These are phyloP conservation scores for Aureobasidium sp. DNA, from an alignment of 2,329 filamentous ascomycete species.

Conservation along the genomic window DNA sequence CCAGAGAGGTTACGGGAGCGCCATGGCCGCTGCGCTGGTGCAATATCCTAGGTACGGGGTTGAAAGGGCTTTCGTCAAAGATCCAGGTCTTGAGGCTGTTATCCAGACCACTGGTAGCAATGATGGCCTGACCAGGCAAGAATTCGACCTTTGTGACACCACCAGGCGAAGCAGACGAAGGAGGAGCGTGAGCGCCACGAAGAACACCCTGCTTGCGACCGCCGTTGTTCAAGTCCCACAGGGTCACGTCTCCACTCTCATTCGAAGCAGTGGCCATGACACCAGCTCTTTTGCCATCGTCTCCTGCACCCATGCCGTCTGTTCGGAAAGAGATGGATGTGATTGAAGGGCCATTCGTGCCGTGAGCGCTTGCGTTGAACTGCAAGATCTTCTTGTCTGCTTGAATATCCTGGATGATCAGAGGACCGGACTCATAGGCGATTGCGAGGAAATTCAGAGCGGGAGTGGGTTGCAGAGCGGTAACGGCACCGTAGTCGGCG, in stretches of 20 bases:
- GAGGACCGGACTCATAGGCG: conserved; percentile 69
- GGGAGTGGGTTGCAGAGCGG: conserved; percentile 74
- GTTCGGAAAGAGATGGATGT: conserved; percentile 84
- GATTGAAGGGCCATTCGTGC: conserved; percentile 53
- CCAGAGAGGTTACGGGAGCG: conserved; percentile 69
- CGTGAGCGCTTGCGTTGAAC: conserved; percentile 34
- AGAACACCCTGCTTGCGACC: conserved; percentile 80
- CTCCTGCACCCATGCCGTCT: conserved; percentile 78
- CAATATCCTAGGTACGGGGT: conserved; percentile 72
- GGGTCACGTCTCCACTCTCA: conserved; percentile 76
- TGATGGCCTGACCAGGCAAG: conserved; percentile 75
- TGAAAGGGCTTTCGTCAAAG: conserved; percentile 87
- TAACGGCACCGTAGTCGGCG: conserved; percentile 68
- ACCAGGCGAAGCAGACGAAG: conserved; percentile 59
- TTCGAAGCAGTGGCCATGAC: conserved; percentile 88
- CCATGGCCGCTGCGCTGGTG: conserved; percentile 85
- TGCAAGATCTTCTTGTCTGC: conserved; percentile 62
- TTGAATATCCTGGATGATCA: conserved; percentile 77
- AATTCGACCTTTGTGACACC: conserved; percentile 87
- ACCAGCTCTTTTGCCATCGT: conserved; percentile 74
- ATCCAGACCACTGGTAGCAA: conserved; percentile 83
- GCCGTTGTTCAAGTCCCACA: conserved; percentile 92
- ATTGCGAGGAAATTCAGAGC: conserved; percentile 80
- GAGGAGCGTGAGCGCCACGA: conserved; percentile 77
- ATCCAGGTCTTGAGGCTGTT: conserved; percentile 96